Base-by-base conservation (phyloP, 306 rosid genomes). In the Pyrus communis region DNA sequence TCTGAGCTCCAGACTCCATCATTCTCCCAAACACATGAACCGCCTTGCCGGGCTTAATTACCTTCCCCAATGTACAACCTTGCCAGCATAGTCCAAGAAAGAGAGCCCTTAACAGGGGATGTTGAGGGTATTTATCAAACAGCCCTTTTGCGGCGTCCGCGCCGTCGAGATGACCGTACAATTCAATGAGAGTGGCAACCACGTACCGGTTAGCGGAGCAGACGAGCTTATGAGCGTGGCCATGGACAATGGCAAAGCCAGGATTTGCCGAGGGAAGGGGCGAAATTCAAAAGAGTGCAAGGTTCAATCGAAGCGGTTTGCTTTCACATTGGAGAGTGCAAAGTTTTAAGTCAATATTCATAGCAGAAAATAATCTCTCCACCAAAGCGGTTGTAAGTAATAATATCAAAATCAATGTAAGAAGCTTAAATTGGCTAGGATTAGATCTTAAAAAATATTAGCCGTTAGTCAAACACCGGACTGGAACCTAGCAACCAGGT, bases 1-100 rank as follows among this genome's bases (percentile, higher is more conserved):
- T 62, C 19, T 82, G 67, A 59, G 79, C 84, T 4, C 84, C 81
- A 2, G 64, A 69, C 30, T 83, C 83, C 71, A 81, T 75, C 91
- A 89, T 86, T 76, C 62, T 69, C 38, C 84, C 74, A 52, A 91
- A 89, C 78, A 75, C 65, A 49, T 79, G 81, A 57, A 91, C 65
- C 14, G 85, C 90, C 75, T 69, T 76, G 38, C 79, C 38, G n/a
- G 89, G 89, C 54, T 86, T 35, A 35, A 35, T 35, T 87, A 58
- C 82, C 83, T 66, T 72, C 67, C 62, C 5, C 77, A 28, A 89
- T 31, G 67, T 84, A 86, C 79, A 91, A 71, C 86, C 79, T 83
- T 18, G 88, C 85, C 11, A 91, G 81, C 72, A 91, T 63, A 8
- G 97, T 91, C 94, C 97, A 91, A 49, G 87, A 83, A 72, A 87